phyloP scores from a whole-genome alignment of 495 filamentous ascomycete species.

The Patellaria atrata region DNA sequence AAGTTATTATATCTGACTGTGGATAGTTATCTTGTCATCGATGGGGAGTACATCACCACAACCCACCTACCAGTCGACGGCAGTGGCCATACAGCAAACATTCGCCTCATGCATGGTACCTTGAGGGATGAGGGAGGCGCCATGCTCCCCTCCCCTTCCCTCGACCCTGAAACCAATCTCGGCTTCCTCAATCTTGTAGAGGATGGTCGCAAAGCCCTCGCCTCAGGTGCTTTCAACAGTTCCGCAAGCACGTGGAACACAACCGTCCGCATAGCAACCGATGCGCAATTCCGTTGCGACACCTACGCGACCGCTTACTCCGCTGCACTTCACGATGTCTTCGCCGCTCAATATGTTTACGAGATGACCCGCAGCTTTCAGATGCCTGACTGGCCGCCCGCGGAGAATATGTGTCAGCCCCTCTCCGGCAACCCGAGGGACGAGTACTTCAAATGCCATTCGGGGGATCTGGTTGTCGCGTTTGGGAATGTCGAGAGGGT shows the following conservation, averaged over 20 bases:
- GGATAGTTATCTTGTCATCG: slow-evolving; percentile 8
- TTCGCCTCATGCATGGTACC: slow-evolving; percentile 14
- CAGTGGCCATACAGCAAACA: slow-evolving; percentile 5
- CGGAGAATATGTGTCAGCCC: slow-evolving; percentile 1
- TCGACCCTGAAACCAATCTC: slow-evolving; percentile 13
- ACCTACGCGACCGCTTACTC: slow-evolving; percentile 8
- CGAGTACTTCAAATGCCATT: slow-evolving; percentile 21
- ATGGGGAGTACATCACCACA: slow-evolving; percentile 12
- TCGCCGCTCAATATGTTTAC: slow-evolving; percentile 9
- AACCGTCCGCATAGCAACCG: slow-evolving; percentile 10
- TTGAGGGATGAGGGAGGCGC: slow-evolving; percentile 18
- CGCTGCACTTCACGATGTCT: slow-evolving; percentile 7
- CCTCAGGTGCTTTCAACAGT: slow-evolving; percentile 10
- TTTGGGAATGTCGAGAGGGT: slow-evolving; percentile 14
- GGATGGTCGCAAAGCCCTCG: slow-evolving; percentile 4
- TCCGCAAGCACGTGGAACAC: slow-evolving; percentile 13
- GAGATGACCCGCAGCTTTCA: slow-evolving; percentile 20
- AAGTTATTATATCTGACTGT: too few species aligned
- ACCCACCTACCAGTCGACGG: slow-evolving; percentile 12
- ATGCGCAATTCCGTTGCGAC: slow-evolving; percentile 11
- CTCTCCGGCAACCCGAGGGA: slow-evolving; percentile 3
- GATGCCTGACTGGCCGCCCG: slow-evolving; percentile 10
- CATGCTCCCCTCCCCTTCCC: slow-evolving; percentile 15
- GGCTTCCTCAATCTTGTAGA: slow-evolving; percentile 1
- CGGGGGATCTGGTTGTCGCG: slow-evolving; percentile 15